These are phyloP conservation scores for Globisporangium heterothallicum DNA, from an alignment of 352 stramenopile genomes.

Conservation along the genomic window DNA sequence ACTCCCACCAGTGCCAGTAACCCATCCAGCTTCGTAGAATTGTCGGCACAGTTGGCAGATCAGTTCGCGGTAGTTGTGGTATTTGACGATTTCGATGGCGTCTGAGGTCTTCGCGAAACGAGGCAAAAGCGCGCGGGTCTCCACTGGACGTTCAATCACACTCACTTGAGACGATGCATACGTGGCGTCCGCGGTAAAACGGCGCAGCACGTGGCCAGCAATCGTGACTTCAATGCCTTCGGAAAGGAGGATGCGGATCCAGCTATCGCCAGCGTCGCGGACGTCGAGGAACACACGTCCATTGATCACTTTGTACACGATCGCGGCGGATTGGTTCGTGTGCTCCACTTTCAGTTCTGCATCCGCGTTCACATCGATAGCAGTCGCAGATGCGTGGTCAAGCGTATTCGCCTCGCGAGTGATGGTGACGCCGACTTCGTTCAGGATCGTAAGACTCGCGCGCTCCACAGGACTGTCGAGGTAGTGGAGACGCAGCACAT, in stretches of 20 bases:
- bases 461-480: constrained; percentile 56
- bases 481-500: constrained; percentile 50
- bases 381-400: not conserved
- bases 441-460: constrained; percentile 52
- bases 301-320: constrained; percentile 32
- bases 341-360: constrained; percentile 46
- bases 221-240: constrained; percentile 33
- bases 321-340: constrained; percentile 15
- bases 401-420: not conserved
- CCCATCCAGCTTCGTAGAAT: constrained; percentile 87
- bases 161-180: not conserved
- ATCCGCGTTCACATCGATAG: constrained; percentile 15
- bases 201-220: constrained; percentile 22
- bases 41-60: constrained; percentile 71
- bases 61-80: constrained; percentile 47
- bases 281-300: constrained; percentile 57
- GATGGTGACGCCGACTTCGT: constrained; percentile 39
- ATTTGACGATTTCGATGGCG: constrained; percentile 33
- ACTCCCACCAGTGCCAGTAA: constrained; percentile 92
- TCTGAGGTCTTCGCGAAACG: constrained; percentile 42
- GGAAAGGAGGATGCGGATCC: constrained; percentile 49
- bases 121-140: constrained; percentile 12
- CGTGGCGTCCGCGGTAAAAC: constrained; percentile 37
- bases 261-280: constrained; percentile 64
- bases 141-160: constrained; percentile 16